Percentiles rank a stretch among this genome's conserved stretches.
These are phyloP conservation scores for Silene noctiflora DNA, from an alignment of 179 eudicot species.

Conservation along the genomic window DNA sequence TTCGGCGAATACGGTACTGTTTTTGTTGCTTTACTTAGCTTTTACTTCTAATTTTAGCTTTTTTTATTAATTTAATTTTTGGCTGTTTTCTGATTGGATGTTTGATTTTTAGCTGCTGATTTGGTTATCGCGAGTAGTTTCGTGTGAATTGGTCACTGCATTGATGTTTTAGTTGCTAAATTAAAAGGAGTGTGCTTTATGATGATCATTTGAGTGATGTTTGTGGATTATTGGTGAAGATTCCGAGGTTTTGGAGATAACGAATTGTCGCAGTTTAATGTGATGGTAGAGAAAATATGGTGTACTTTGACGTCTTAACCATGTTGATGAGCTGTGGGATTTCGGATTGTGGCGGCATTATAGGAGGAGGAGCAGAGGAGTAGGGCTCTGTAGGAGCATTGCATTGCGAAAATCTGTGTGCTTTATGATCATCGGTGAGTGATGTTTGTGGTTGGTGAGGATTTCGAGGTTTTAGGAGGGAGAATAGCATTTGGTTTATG, in stretches of 20 bases:
- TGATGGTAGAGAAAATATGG: not conserved
- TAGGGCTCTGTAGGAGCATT: too few relatives aligned
- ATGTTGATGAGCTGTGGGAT: not conserved
- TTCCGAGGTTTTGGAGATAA: not conserved
- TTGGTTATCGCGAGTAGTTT: not conserved
- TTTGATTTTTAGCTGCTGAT: not conserved
- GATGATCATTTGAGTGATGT: not conserved
- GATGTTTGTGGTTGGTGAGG: not conserved
- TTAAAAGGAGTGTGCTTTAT: not conserved
- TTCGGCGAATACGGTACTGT: constrained; percentile 62
- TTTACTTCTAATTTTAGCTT: not conserved
- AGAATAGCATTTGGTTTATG: not conserved
- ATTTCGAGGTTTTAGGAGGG: not conserved
- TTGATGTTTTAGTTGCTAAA: not conserved
- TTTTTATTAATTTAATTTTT: not conserved
- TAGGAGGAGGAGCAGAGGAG: not conserved
- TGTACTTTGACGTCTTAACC: not conserved
- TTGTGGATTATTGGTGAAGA: not conserved
- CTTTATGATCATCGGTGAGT: not conserved
- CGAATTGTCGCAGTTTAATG: not conserved
- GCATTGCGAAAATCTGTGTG: not conserved
- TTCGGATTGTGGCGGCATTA: not conserved
- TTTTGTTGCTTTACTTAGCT: not conserved
- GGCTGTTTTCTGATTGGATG: not conserved
- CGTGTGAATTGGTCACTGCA: constrained; percentile 13